Evolutionary conservation across 164 flowering plant species (phyloP).

Genomic region (Umbilicus rupestris): DNA sequence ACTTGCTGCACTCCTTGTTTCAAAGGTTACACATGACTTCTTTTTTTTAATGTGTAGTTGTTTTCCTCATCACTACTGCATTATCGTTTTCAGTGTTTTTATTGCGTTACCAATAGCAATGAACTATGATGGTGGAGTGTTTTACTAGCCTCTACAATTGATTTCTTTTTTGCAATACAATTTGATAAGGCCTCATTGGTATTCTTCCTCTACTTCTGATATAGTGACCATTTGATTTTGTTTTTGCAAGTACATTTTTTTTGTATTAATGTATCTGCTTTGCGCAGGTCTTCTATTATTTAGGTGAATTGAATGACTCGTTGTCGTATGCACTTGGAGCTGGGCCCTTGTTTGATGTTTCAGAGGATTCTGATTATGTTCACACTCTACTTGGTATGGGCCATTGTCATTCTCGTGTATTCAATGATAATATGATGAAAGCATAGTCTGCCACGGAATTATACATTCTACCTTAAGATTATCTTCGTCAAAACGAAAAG

Average conservation of each 20-base stretch:
- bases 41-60: not conserved
- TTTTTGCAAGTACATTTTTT: not conserved
- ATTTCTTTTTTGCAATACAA: too few relatives aligned
- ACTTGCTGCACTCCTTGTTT: conserved; percentile 60
- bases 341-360: conserved; percentile 80
- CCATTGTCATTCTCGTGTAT: not conserved
- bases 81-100: not conserved
- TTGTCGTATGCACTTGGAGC: conserved; percentile 90
- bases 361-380: conserved; percentile 86
- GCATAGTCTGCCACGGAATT: too few relatives aligned
- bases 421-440: too few relatives aligned
- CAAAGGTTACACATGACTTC: conserved; percentile 37
- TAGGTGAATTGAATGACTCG: conserved; percentile 84
- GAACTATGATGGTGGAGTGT: not conserved
- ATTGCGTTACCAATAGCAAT: not conserved
- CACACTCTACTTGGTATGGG: conserved; percentile 75
- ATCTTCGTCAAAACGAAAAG: too few relatives aligned
- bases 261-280: not conserved
- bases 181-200: not conserved
- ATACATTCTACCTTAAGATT: too few relatives aligned
- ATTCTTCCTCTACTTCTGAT: not conserved
- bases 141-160: too few relatives aligned
- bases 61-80: too few relatives aligned
- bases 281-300: conserved; percentile 71
- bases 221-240: too few relatives aligned